Percentiles rank a stretch among this genome's conserved stretches.
Conservation (phyloP, 2,329 filamentous ascomycete species). For the Colletotrichum filicis region DNA sequence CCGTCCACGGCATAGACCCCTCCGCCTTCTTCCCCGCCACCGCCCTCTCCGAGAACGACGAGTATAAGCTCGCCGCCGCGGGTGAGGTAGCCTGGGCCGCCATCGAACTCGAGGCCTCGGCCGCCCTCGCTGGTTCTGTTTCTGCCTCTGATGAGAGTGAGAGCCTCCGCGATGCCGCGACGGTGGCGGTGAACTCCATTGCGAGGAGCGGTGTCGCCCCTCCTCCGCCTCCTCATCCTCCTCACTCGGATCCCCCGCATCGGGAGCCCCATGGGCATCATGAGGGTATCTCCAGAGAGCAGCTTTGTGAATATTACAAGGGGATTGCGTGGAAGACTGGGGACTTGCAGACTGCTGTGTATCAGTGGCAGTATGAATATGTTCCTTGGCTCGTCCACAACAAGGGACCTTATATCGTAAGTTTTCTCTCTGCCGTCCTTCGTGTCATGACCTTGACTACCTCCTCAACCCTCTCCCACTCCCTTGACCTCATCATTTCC, state of each 20-base stretch:
- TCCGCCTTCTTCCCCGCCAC: neutral
- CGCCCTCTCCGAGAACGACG: neutral
- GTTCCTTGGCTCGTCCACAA: slow-evolving; percentile 33
- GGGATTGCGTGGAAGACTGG: slow-evolving; percentile 21
- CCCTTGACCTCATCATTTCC: neutral
- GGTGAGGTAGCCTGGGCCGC: slow-evolving; percentile 4
- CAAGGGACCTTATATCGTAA: slow-evolving; percentile 29
- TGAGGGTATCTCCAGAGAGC: slow-evolving; percentile 2
- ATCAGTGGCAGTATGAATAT: slow-evolving; percentile 27
- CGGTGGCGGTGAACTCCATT: neutral
- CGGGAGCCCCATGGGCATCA: slow-evolving; percentile 4
- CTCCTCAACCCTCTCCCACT: neutral
- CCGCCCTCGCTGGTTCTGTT: neutral
- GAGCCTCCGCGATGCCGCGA: neutral
- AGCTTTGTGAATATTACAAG: slow-evolving; percentile 15
- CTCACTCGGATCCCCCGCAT: no score
- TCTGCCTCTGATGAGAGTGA: neutral
- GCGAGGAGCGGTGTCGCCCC: neutral
- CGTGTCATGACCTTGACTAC: no score
- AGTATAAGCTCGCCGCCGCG: neutral
- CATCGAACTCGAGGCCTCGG: neutral
- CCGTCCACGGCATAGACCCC: neutral
- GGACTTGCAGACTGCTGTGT: slow-evolving; percentile 12
- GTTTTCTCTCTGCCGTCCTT: neutral
- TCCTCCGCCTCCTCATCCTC: neutral